Evolutionary conservation across 306 rosid species (phyloP).

Genomic region (Cucurbita argyrosperma): DNA sequence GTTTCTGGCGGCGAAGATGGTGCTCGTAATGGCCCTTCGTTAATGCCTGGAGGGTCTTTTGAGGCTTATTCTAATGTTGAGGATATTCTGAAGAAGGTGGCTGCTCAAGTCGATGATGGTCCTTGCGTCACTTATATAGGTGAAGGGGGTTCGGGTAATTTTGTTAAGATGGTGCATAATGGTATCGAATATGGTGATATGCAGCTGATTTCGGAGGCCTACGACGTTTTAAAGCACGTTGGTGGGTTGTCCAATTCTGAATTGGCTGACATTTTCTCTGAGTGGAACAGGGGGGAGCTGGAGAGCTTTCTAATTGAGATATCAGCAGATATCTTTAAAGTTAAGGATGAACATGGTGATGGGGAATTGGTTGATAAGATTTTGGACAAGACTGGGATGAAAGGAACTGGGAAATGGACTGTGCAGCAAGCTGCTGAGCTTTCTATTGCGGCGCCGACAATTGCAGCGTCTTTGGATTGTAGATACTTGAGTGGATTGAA

Average conservation of each 20-base stretch:
- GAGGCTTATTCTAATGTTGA: slow-evolving; percentile 50
- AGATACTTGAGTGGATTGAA: slow-evolving; percentile 76
- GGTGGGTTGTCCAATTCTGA: slow-evolving; percentile 62
- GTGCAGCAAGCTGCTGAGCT: slow-evolving; percentile 95
- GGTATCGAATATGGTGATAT: slow-evolving; percentile 90
- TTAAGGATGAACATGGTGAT: slow-evolving; percentile 46
- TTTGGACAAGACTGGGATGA: slow-evolving; percentile 89
- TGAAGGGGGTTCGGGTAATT: slow-evolving; percentile 79
- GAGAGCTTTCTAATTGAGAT: slow-evolving; percentile 81
- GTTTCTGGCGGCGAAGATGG: slow-evolving; percentile 97
- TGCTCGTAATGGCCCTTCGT: slow-evolving; percentile 69
- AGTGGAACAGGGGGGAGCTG: slow-evolving; percentile 82
- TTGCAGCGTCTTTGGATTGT: slow-evolving; percentile 81
- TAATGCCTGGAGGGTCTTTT: slow-evolving; percentile 82
- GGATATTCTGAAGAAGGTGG: slow-evolving; percentile 54
- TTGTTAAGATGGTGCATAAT: slow-evolving; percentile 88
- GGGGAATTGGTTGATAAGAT: slow-evolving; percentile 79
- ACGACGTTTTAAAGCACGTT: slow-evolving; percentile 67
- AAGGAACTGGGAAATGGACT: slow-evolving; percentile 94
- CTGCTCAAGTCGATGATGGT: slow-evolving; percentile 89
- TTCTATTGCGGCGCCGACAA: slow-evolving; percentile 75
- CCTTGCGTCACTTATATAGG: slow-evolving; percentile 85
- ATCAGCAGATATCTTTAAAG: slow-evolving; percentile 76
- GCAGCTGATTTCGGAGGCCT: slow-evolving; percentile 89
- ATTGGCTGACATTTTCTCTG: slow-evolving; percentile 44